phyloP scores from a whole-genome alignment of 768 basidiomycete genomes.

The Russula lepida region DNA sequence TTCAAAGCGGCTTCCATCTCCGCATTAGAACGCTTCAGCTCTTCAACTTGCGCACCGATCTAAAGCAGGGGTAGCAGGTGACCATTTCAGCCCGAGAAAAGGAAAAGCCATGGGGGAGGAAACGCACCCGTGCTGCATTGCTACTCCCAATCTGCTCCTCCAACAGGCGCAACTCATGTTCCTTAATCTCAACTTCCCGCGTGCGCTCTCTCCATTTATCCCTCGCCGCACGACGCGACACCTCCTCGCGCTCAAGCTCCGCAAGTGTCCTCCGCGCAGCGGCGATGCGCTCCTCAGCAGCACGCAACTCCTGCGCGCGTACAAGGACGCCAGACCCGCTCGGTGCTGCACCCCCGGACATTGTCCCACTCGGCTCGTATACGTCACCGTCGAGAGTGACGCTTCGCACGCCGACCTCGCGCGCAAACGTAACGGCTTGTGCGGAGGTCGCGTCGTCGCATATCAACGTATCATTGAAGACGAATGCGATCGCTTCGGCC shows the following conservation, averaged over 20 bases:
- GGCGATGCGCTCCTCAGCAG: conserved; percentile 51
- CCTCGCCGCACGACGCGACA: conserved; percentile 40
- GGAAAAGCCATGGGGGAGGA: not conserved
- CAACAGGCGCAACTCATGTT: conserved; percentile 75
- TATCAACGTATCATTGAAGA: conserved; percentile 88
- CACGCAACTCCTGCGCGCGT: conserved; percentile 74
- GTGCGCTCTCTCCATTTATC: conserved; percentile 52
- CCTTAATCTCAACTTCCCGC: conserved; percentile 79
- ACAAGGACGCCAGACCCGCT: conserved; percentile 65
- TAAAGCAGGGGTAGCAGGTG: conserved; percentile 27
- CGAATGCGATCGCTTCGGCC: conserved; percentile 81
- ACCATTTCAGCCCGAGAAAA: not conserved
- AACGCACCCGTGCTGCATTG: conserved; percentile 76
- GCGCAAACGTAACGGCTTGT: conserved; percentile 77
- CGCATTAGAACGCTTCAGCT: conserved; percentile 52
- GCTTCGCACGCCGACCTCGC: conserved; percentile 59
- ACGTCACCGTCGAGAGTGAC: conserved; percentile 94
- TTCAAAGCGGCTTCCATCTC: conserved; percentile 52
- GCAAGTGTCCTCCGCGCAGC: conserved; percentile 41
- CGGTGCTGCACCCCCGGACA: conserved; percentile 86
- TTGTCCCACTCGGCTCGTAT: conserved; percentile 91
- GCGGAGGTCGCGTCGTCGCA: conserved; percentile 85
- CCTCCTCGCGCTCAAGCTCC: conserved; percentile 48
- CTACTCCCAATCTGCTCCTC: conserved; percentile 82
- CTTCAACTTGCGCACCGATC: conserved; percentile 76